Conservation (phyloP, 352 stramenopile genomes). For the Phytophthora fragariae region DNA sequence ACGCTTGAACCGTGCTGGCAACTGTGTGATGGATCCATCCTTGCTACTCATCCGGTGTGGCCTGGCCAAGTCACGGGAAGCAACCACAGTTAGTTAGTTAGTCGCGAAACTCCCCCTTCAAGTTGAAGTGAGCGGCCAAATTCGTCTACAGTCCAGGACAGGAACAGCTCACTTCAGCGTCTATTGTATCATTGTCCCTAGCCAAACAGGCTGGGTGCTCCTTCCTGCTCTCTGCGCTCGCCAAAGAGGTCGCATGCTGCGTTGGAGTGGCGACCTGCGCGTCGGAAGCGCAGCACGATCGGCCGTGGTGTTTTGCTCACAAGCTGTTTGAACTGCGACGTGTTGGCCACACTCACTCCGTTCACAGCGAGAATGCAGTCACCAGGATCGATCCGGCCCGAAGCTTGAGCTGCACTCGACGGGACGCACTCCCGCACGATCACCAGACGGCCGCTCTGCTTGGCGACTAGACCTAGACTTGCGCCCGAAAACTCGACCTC, state of each 20-base stretch:
- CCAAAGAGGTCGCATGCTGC: constrained; percentile 79
- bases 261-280: constrained; percentile 49
- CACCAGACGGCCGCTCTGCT: constrained; percentile 65
- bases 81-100: constrained; percentile 16
- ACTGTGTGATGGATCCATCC: constrained; percentile 24
- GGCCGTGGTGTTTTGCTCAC: constrained; percentile 65
- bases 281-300: constrained; percentile 74
- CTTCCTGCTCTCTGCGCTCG: constrained; percentile 38
- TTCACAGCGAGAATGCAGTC: constrained; percentile 82
- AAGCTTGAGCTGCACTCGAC: constrained; percentile 59
- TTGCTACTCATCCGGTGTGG: constrained; percentile 20
- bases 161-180: constrained; percentile 16
- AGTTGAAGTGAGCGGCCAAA: constrained; percentile 17
- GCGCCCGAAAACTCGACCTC: constrained; percentile 71
- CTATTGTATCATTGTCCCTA: constrained; percentile 29
- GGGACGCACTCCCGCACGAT: constrained; percentile 79
- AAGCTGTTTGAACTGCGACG: constrained; percentile 77
- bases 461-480: constrained; percentile 75
- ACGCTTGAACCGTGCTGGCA: constrained; percentile 35
- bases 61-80: constrained; percentile 1
- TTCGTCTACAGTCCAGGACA: constrained; percentile 7
- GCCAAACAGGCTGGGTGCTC: constrained; percentile 36
- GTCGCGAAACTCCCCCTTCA: constrained; percentile 21
- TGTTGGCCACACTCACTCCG: constrained; percentile 67
- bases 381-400: constrained; percentile 60